These are phyloP conservation scores for Triticum timopheevii DNA, from an alignment of 176 grass and related monocot species.

Conservation along the genomic window DNA sequence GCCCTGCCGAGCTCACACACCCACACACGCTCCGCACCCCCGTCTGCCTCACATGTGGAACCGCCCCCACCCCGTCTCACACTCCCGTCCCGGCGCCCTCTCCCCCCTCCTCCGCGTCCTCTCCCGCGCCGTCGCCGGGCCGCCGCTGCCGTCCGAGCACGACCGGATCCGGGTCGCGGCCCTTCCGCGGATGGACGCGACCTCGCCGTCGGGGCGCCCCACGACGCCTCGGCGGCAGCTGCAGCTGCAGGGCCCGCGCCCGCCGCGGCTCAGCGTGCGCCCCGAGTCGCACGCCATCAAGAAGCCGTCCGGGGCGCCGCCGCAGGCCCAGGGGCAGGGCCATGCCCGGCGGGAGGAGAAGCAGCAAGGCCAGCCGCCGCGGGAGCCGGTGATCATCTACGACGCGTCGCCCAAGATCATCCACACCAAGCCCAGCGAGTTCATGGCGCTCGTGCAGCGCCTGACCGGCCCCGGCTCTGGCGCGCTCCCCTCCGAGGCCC, in stretches of 20 bases:
- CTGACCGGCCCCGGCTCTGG: conserved; percentile 61
- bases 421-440: conserved; percentile 78
- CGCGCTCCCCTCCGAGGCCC: not conserved
- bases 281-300: conserved; percentile 83
- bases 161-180: not conserved
- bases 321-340: not conserved
- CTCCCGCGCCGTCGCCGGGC: conserved; percentile 27
- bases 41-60: conserved; percentile 20
- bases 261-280: conserved; percentile 60
- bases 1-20: not conserved
- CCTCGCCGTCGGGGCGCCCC: conserved; percentile 29
- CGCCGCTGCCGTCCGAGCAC: not conserved
- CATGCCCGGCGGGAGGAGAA: conserved; percentile 1
- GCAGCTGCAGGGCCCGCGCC: conserved; percentile 81
- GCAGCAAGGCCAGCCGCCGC: not conserved
- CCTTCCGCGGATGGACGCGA: conserved; percentile 28
- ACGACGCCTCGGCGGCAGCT: conserved; percentile 57
- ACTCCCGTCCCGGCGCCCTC: not conserved
- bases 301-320: conserved; percentile 44
- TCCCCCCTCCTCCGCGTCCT: conserved; percentile 23
- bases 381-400: conserved; percentile 89
- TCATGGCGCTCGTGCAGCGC: conserved; percentile 90
- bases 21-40: not conserved
- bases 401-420: conserved; percentile 91
- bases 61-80: conserved; percentile 8